Evolutionary conservation across 202 grass and related monocot species (phyloP).

Genomic region (Zoysia matrella): DNA sequence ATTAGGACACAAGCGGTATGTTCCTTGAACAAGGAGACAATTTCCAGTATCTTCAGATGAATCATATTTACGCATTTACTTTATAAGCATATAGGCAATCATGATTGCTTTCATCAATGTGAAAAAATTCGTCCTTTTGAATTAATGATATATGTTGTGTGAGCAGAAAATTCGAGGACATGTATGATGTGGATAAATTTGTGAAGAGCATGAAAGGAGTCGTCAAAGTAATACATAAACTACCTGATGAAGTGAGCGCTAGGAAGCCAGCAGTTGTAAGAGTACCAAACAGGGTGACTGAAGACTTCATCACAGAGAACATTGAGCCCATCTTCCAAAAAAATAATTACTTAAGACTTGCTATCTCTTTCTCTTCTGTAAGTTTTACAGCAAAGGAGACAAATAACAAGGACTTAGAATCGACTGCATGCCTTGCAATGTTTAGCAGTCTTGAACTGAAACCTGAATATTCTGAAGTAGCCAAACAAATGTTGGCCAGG

Average conservation of each 20-base stretch:
- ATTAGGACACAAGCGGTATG: slow-evolving; percentile 76
- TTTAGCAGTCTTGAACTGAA: slow-evolving; percentile 81
- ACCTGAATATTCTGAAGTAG: slow-evolving; percentile 59
- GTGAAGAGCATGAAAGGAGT: slow-evolving; percentile 64
- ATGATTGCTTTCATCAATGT: slow-evolving; percentile 11
- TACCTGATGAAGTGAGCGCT: slow-evolving; percentile 68
- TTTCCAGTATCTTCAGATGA: slow-evolving; percentile 26
- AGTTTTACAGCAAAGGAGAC: slow-evolving; percentile 66
- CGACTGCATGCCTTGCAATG: slow-evolving; percentile 79
- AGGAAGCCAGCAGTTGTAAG: slow-evolving; percentile 69
- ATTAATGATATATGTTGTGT: slow-evolving; percentile 29
- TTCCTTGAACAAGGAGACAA: slow-evolving; percentile 10
- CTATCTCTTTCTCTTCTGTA: slow-evolving; percentile 69
- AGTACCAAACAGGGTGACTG: slow-evolving; percentile 80
- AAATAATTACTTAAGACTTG: slow-evolving; percentile 79
- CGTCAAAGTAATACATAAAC: slow-evolving; percentile 56
- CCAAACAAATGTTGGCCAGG: slow-evolving; percentile 61
- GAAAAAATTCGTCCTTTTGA: neutral
- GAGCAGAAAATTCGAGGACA: slow-evolving; percentile 83
- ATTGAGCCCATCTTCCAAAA: slow-evolving; percentile 75
- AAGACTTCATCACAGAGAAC: slow-evolving; percentile 66
- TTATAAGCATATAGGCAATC: slow-evolving; percentile 14
- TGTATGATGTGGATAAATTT: slow-evolving; percentile 85
- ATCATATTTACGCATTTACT: slow-evolving; percentile 17
- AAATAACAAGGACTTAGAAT: slow-evolving; percentile 67